phyloP scores from a whole-genome alignment of 2,329 filamentous ascomycete species.

The Colletotrichum sidae region DNA sequence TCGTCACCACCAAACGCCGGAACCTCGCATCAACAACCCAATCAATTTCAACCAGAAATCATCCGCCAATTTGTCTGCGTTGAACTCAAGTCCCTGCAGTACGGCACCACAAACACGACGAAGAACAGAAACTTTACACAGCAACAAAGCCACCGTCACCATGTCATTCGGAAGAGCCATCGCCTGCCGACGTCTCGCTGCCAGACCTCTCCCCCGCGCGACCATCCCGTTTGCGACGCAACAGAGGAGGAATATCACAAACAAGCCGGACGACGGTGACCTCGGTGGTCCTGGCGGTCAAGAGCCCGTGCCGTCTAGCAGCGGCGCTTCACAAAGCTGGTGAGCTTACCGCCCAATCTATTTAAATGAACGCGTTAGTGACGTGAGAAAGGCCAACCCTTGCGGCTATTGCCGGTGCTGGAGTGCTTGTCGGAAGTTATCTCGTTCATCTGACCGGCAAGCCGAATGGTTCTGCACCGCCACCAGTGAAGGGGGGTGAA shows the following conservation, averaged over 20 bases:
- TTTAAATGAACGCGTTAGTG: neutral
- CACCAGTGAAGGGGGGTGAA: neutral
- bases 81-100: neutral
- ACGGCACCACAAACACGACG: neutral
- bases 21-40: neutral
- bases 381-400: constrained; percentile 17
- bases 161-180: constrained; percentile 23
- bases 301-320: constrained; percentile 23
- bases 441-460: constrained; percentile 33
- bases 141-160: neutral
- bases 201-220: neutral
- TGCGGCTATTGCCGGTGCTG: constrained; percentile 30
- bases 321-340: constrained; percentile 29
- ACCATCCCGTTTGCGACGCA: neutral
- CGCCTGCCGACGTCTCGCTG: neutral
- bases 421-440: constrained; percentile 17
- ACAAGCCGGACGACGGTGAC: constrained; percentile 28
- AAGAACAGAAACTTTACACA: neutral
- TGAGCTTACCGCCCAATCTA: neutral
- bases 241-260: constrained; percentile 12
- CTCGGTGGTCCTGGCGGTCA: constrained; percentile 35
- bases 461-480: constrained; percentile 7
- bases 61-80: no score
- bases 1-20: no score
- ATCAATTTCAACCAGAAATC: neutral